These are phyloP conservation scores for Penicillium verrucosum DNA, from an alignment of 2,329 filamentous ascomycete genomes.

Conservation along the genomic window DNA sequence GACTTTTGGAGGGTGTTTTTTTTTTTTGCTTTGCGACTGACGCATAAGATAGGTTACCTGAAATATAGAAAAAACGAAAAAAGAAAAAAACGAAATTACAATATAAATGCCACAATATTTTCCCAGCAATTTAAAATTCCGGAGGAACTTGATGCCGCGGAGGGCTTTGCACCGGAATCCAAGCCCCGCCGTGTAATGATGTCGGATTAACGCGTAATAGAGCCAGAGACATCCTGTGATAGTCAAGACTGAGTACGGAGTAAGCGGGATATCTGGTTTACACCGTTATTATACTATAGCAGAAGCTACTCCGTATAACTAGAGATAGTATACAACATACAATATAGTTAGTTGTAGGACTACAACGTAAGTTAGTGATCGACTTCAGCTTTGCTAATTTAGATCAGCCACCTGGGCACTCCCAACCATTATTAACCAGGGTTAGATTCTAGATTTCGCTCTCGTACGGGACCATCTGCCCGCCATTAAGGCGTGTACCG, in stretches of 20 bases:
- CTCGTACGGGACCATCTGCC: background rate
- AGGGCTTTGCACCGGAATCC: slow-evolving; percentile 7
- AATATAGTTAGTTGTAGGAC: background rate
- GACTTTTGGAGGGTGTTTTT: background rate
- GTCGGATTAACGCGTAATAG: slow-evolving; percentile 1
- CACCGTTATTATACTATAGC: background rate
- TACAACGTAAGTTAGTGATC: slow-evolving; percentile 4
- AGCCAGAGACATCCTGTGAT: slow-evolving; percentile 1
- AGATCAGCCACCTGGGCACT: background rate
- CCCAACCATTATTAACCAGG: background rate
- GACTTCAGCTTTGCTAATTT: slow-evolving; percentile 14
- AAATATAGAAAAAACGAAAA: no score
- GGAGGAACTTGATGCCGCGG: slow-evolving; percentile 11
- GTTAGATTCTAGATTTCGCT: background rate
- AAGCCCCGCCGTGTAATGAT: slow-evolving; percentile 22
- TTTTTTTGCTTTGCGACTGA: background rate
- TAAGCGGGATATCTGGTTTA: background rate
- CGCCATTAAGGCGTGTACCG: background rate
- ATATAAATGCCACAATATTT: background rate
- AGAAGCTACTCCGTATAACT: background rate
- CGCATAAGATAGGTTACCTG: slow-evolving; percentile 22
- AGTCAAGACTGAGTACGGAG: slow-evolving; percentile 1
- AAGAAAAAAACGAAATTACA: background rate
- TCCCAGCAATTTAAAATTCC: background rate
- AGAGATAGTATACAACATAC: background rate